Percentiles rank a stretch among this genome's conserved stretches.
Evolutionary conservation across 2,329 filamentous ascomycete species (phyloP).

Genomic region (Neonectria faginata): DNA sequence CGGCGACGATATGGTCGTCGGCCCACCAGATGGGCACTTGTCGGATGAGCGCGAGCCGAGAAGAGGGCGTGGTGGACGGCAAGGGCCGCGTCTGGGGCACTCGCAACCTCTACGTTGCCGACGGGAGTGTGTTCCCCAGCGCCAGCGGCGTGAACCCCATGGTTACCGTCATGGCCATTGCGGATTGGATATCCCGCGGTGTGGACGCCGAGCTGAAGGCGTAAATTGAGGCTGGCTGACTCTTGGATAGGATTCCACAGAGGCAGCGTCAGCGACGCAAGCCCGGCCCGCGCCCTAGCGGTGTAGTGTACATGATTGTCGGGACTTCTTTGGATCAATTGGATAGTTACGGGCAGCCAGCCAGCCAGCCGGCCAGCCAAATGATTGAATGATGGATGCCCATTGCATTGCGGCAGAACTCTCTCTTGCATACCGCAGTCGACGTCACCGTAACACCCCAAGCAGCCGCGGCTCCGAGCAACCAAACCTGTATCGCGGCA

Average conservation of each 20-base stretch:
- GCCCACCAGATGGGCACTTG: constrained; percentile 87
- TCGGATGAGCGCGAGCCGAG: constrained; percentile 71
- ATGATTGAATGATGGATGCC: constrained; percentile 4
- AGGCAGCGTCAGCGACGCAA: background rate
- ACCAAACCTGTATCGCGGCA: background rate
- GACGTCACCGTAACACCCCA: constrained; percentile 13
- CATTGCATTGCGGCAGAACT: background rate
- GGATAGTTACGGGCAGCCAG: constrained; percentile 5
- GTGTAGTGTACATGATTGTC: constrained; percentile 22
- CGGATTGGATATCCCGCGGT: constrained; percentile 72
- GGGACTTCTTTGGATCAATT: constrained; percentile 9
- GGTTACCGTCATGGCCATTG: constrained; percentile 79
- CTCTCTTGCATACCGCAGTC: background rate
- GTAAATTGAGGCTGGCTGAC: constrained; percentile 23
- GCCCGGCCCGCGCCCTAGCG: constrained; percentile 3
- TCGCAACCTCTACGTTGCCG: constrained; percentile 75
- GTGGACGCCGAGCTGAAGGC: constrained; percentile 60
- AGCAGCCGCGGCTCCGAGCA: background rate
- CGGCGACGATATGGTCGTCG: constrained; percentile 68
- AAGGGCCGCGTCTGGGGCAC: constrained; percentile 74
- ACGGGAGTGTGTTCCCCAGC: constrained; percentile 80
- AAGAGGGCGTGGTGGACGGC: constrained; percentile 68
- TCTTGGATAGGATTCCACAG: background rate
- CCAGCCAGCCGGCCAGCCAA: constrained; percentile 6
- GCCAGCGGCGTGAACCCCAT: constrained; percentile 86